Conservation (phyloP, 208 protist species). For the Leishmania tarentolae region DNA sequence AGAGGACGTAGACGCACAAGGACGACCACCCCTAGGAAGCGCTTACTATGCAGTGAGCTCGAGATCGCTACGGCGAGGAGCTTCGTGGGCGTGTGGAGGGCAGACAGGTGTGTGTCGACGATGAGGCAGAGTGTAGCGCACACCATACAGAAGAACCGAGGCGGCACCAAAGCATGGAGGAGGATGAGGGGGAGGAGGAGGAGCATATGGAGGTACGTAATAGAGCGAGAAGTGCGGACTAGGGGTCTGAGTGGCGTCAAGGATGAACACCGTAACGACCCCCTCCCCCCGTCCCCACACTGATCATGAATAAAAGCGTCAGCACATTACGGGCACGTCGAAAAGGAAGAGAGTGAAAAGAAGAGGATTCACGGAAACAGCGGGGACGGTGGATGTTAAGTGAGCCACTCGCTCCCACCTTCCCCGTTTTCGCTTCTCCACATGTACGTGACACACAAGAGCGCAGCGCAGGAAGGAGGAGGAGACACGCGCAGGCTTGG, state of each 20-base stretch:
- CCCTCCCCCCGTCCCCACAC: not conserved
- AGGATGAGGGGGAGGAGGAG: not conserved
- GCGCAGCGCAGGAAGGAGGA: not conserved
- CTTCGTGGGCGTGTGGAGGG: not conserved
- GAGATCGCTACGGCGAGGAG: not conserved
- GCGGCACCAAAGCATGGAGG: not conserved
- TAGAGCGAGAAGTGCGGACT: not conserved
- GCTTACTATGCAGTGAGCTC: not conserved
- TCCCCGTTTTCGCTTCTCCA: not conserved
- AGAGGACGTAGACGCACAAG: too few species aligned
- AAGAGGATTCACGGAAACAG: too few species aligned
- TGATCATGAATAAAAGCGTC: not conserved
- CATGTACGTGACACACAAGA: not conserved
- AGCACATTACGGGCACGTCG: not conserved
- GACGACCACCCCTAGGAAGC: too few species aligned
- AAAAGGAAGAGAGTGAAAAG: not conserved
- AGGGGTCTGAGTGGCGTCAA: not conserved
- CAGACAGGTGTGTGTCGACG: not conserved
- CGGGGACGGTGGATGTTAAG: not conserved
- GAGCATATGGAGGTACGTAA: not conserved
- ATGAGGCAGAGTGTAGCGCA: not conserved
- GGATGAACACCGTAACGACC: not conserved
- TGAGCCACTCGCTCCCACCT: not conserved
- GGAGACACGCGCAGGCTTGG: not conserved
- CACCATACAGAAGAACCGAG: not conserved